Percentiles rank a stretch among this genome's conserved stretches.
Conservation (phyloP, 2,329 filamentous ascomycete species). For the Teratosphaeria destructans region DNA sequence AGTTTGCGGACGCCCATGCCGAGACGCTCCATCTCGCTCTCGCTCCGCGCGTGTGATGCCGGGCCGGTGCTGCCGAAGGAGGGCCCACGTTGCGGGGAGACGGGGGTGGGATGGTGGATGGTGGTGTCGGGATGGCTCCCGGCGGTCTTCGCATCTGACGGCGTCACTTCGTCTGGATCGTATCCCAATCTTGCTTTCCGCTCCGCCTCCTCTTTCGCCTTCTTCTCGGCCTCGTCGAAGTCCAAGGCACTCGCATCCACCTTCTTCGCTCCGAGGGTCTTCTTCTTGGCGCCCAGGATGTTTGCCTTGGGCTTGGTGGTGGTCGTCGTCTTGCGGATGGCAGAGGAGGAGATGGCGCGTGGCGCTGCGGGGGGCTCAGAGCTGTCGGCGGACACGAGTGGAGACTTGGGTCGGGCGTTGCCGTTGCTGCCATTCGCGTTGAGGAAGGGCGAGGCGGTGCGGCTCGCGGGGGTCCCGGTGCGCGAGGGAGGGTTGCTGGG, state of each 20-base stretch:
- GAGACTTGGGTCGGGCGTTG: constrained; percentile 66
- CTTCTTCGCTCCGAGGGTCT: constrained; percentile 56
- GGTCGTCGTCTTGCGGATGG: constrained; percentile 64
- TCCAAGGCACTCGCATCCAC: constrained; percentile 65
- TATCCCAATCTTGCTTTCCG: constrained; percentile 92
- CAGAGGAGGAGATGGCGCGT: constrained; percentile 64
- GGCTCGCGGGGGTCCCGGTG: constrained; percentile 73
- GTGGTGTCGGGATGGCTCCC: constrained; percentile 42
- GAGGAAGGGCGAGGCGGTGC: constrained; percentile 83
- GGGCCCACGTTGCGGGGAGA: constrained; percentile 51
- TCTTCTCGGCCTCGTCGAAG: constrained; percentile 94
- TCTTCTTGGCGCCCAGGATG: constrained; percentile 62
- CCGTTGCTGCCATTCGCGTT: constrained; percentile 53
- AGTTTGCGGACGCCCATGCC: constrained; percentile 81
- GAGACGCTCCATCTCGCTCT: constrained; percentile 74
- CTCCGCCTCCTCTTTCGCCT: constrained; percentile 94
- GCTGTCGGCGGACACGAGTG: constrained; percentile 52
- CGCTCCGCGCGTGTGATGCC: constrained; percentile 40
- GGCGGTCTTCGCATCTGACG: constrained; percentile 30
- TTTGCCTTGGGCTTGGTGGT: constrained; percentile 55
- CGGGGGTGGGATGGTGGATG: constrained; percentile 65
- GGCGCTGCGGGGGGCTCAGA: constrained; percentile 52
- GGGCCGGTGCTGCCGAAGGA: constrained; percentile 52
- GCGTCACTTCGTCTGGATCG: constrained; percentile 73
- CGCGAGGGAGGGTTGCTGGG: constrained; percentile 89